Evolutionary conservation across 2,329 filamentous ascomycete genomes (phyloP).

Genomic region (Triangularia verruculosa): DNA sequence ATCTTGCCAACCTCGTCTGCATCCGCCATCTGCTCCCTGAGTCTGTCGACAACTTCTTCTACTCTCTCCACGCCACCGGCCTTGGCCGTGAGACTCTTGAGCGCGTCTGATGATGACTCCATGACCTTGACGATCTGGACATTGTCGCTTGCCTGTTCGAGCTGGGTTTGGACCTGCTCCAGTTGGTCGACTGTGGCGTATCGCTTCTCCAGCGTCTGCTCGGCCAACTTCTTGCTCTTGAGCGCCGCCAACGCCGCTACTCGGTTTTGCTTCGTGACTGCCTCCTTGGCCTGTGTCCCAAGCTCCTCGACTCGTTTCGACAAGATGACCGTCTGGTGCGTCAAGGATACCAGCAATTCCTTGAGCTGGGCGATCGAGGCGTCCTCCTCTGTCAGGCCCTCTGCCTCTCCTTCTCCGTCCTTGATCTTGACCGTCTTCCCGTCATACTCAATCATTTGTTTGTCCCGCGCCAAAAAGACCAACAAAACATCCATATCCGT

Average conservation of each 20-base stretch:
- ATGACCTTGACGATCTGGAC: constrained; percentile 81
- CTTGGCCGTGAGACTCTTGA: constrained; percentile 70
- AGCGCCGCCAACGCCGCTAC: constrained; percentile 74
- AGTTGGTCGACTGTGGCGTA: constrained; percentile 74
- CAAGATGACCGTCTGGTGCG: constrained; percentile 67
- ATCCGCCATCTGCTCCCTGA: constrained; percentile 76
- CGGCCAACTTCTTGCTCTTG: constrained; percentile 77
- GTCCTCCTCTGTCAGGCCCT: constrained; percentile 73
- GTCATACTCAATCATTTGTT: constrained; percentile 56
- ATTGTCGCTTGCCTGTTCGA: constrained; percentile 83
- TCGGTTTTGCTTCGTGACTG: constrained; percentile 70
- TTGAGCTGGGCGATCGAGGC: constrained; percentile 79
- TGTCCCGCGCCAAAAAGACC: constrained; percentile 66
- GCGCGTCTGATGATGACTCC: constrained; percentile 69
- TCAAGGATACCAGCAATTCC: constrained; percentile 70
- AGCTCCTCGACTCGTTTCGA: constrained; percentile 65
- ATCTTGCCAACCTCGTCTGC: constrained; percentile 80
- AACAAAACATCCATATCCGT: constrained; percentile 68
- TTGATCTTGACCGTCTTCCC: constrained; percentile 73
- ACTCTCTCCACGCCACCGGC: constrained; percentile 75
- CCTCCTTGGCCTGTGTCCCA: constrained; percentile 61
- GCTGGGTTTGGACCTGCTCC: constrained; percentile 76
- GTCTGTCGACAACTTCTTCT: constrained; percentile 68
- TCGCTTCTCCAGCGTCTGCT: constrained; percentile 68
- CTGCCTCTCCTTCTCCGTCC: constrained; percentile 39